Evolutionary conservation across 805 yeast genomes (phyloP).

Genomic region (Metschnikowia gruessii): DNA sequence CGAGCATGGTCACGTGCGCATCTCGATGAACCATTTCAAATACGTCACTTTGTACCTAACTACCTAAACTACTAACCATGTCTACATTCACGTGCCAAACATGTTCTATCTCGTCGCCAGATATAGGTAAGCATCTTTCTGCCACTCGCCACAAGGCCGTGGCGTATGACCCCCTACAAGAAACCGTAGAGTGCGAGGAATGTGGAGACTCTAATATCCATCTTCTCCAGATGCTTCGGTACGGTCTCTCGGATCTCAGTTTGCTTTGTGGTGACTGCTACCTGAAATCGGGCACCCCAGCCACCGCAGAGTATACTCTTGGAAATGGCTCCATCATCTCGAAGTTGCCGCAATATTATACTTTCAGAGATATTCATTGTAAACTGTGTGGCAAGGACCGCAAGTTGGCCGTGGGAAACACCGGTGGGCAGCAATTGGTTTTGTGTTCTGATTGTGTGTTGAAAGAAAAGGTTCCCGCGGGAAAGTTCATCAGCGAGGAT

Average conservation of each 20-base stretch:
- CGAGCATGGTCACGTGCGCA: constrained; percentile 1
- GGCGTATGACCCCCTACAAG: constrained; percentile 31
- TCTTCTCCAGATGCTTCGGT: constrained; percentile 48
- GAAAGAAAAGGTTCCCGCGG: constrained; percentile 9
- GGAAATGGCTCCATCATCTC: constrained; percentile 55
- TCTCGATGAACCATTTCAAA: not conserved
- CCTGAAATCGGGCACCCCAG: constrained; percentile 36
- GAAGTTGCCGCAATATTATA: constrained; percentile 45
- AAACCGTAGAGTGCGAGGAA: constrained; percentile 52
- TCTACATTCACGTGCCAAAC: constrained; percentile 43
- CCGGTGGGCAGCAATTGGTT: constrained; percentile 25
- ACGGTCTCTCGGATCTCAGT: constrained; percentile 54
- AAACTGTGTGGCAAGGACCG: constrained; percentile 41
- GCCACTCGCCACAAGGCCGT: constrained; percentile 52
- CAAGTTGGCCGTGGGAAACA: constrained; percentile 35
- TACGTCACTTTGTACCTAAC: not conserved
- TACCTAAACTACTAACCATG: not conserved
- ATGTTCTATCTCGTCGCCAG: constrained; percentile 36
- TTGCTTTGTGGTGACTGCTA: constrained; percentile 48
- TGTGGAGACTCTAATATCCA: constrained; percentile 55
- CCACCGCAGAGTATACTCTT: constrained; percentile 49
- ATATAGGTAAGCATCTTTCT: constrained; percentile 51
- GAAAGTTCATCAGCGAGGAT: constrained; percentile 41
- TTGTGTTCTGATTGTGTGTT: constrained; percentile 45
- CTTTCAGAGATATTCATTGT: constrained; percentile 52